These are phyloP conservation scores for Mollisiaceae sp. DNA, from an alignment of 2,329 filamentous ascomycete genomes.

Conservation along the genomic window DNA sequence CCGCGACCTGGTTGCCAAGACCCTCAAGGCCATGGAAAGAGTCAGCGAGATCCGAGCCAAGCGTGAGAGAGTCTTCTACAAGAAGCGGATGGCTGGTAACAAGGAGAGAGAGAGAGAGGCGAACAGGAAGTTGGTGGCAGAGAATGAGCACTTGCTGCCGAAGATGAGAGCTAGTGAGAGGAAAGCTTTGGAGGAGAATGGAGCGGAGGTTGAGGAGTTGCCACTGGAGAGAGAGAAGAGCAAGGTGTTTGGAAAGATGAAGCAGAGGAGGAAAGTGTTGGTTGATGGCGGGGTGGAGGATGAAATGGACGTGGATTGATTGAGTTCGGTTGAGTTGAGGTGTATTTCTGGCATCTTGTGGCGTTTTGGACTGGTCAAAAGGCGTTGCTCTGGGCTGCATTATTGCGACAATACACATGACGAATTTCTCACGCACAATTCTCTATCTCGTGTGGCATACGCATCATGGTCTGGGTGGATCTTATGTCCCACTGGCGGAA, in stretches of 20 bases:
- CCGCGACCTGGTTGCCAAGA: conserved; percentile 85
- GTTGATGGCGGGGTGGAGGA: conserved; percentile 51
- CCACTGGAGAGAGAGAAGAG: conserved; percentile 51
- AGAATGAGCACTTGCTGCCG: conserved; percentile 92
- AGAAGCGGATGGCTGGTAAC: conserved; percentile 90
- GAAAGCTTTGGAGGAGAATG: conserved; percentile 59
- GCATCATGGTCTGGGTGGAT: not conserved
- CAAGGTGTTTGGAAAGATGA: conserved; percentile 47
- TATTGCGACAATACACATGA: conserved; percentile 5
- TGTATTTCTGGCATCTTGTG: conserved; percentile 20
- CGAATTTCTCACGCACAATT: not conserved
- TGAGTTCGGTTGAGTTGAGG: conserved; percentile 34
- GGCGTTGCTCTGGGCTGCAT: conserved; percentile 22
- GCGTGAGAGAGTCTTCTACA: conserved; percentile 92
- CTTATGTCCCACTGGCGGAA: not conserved
- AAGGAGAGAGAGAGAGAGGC: conserved; percentile 78
- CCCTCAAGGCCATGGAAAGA: conserved; percentile 89
- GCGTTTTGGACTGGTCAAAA: conserved; percentile 26
- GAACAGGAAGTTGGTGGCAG: conserved; percentile 85
- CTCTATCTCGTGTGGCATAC: not conserved
- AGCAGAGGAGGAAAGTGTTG: conserved; percentile 47
- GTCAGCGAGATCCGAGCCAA: conserved; percentile 82
- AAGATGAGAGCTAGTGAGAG: conserved; percentile 69
- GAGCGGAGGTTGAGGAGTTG: conserved; percentile 52
- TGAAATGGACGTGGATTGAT: conserved; percentile 53